A percentile compares a stretch with the other conserved stretches of the same genome.
Evolutionary conservation across 805 yeast genomes (phyloP).

Genomic region (Lachancea cidri): DNA sequence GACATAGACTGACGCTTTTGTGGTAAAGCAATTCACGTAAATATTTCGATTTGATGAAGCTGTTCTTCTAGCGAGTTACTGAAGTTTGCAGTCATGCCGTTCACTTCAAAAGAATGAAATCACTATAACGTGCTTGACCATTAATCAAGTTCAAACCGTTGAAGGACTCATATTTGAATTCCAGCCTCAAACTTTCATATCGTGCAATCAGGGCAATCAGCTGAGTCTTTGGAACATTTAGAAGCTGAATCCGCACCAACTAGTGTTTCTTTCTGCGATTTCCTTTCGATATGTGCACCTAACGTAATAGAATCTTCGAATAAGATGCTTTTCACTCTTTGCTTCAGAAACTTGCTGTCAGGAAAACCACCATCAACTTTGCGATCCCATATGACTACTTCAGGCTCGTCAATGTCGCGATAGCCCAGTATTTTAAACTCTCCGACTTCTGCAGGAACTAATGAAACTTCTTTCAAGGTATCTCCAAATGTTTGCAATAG

Average conservation of each 20-base stretch:
- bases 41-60: no score
- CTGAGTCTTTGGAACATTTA: not conserved
- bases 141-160: no score
- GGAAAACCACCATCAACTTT: slow-evolving; percentile 70
- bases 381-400: slow-evolving; percentile 55
- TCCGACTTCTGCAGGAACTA: slow-evolving; percentile 47
- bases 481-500: slow-evolving; percentile 72
- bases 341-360: slow-evolving; percentile 74
- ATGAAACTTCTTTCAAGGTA: slow-evolving; percentile 49
- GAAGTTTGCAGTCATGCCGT: no score
- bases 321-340: slow-evolving; percentile 49
- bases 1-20: no score
- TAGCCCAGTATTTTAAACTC: slow-evolving; percentile 51
- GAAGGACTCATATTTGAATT: no score
- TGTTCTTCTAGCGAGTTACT: no score
- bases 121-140: no score
- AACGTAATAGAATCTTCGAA: slow-evolving; percentile 16
- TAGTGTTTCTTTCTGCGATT: slow-evolving; percentile 15
- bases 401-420: slow-evolving; percentile 25
- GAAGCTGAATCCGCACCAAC: slow-evolving; percentile 6
- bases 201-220: slow-evolving; percentile 17
- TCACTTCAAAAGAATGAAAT: no score
- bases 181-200: no score
- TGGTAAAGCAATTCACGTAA: no score
- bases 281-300: slow-evolving; percentile 23